Conservation (phyloP, 192 early-diverging fungal genomes). For the Coemansia nantahalensis region DNA sequence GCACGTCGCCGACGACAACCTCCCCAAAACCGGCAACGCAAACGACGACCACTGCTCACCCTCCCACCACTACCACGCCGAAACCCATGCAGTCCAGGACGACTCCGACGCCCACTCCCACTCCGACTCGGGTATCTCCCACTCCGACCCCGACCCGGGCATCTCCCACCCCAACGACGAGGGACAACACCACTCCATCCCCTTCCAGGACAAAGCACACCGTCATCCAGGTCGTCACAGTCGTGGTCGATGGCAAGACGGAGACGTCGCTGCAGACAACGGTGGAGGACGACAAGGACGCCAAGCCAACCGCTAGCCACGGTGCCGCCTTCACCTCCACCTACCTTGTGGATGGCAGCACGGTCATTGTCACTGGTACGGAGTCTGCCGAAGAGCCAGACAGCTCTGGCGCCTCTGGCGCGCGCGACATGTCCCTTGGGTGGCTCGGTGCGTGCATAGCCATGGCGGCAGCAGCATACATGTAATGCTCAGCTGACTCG, state of each 20-base stretch:
- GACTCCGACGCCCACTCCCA: too few relatives aligned
- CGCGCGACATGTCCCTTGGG: not conserved
- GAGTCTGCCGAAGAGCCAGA: not conserved
- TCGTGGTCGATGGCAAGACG: conserved; percentile 29
- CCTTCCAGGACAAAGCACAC: conserved; percentile 20
- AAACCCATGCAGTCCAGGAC: too few relatives aligned
- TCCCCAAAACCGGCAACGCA: too few relatives aligned
- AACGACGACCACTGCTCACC: too few relatives aligned
- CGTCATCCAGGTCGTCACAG: conserved; percentile 31
- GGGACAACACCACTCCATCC: not conserved
- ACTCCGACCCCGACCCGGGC: not conserved
- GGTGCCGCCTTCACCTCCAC: conserved; percentile 29
- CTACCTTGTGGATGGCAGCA: conserved; percentile 29
- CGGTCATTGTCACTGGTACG: conserved; percentile 27
- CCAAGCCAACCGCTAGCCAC: not conserved
- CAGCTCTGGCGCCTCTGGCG: not conserved
- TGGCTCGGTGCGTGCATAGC: not conserved
- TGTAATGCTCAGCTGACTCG: too few relatives aligned
- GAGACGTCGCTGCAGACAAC: conserved; percentile 24
- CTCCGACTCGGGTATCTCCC: not conserved
- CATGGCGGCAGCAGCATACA: not conserved
- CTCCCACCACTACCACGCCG: too few relatives aligned
- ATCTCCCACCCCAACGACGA: not conserved
- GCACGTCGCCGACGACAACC: too few relatives aligned
- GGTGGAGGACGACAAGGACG: conserved; percentile 13